These are phyloP conservation scores for Rhizophora mangle DNA, from an alignment of 345 rosid species.

Conservation along the genomic window DNA sequence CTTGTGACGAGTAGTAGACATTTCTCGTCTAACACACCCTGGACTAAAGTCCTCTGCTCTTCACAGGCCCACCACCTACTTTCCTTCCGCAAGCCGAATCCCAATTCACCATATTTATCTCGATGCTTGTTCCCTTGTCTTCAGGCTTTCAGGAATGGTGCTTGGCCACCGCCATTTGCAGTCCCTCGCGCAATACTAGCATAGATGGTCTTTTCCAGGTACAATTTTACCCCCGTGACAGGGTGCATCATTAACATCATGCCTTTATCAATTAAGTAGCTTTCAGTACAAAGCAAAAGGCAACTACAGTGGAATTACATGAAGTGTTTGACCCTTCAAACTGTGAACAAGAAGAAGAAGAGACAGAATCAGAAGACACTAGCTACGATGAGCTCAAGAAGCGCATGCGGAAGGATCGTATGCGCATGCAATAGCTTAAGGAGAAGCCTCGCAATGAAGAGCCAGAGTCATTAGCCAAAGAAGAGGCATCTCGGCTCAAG, in stretches of 20 bases:
- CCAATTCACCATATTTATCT: background rate
- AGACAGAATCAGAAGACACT: conserved; percentile 23
- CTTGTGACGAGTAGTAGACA: too few relatives aligned
- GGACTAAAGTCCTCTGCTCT: too few relatives aligned
- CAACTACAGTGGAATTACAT: conserved; percentile 8
- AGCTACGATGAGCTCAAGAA: conserved; percentile 58
- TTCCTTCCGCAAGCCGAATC: background rate
- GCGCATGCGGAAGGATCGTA: conserved; percentile 55
- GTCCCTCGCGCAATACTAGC: too few relatives aligned
- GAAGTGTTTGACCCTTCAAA: background rate
- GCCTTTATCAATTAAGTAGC: too few relatives aligned
- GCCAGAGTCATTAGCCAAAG: conserved; percentile 6
- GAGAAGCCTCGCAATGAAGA: conserved; percentile 19
- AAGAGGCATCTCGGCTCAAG: conserved; percentile 44
- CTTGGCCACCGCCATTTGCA: too few relatives aligned
- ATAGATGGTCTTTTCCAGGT: too few relatives aligned
- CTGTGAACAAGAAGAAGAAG: conserved; percentile 1
- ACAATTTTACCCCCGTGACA: too few relatives aligned
- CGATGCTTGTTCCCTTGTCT: background rate
- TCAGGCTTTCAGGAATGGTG: too few relatives aligned
- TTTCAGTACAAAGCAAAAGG: background rate
- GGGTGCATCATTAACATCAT: too few relatives aligned
- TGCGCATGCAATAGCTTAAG: conserved; percentile 46
- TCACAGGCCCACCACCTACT: too few relatives aligned
- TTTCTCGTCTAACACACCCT: too few relatives aligned